These are phyloP conservation scores for Lyophyllum shimeji DNA, from an alignment of 768 basidiomycete genomes.

Conservation along the genomic window DNA sequence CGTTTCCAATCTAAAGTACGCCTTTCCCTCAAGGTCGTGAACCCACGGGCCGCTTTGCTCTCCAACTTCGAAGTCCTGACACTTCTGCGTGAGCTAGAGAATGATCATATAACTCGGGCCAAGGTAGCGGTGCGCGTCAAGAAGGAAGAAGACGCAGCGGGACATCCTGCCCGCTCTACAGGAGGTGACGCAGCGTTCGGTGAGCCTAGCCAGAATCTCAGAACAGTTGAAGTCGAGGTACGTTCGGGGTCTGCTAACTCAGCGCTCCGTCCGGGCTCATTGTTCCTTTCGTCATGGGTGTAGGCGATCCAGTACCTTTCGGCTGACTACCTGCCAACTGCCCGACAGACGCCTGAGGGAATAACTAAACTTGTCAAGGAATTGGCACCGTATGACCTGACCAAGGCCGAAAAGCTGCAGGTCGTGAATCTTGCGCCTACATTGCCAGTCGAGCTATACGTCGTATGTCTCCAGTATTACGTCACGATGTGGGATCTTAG, in stretches of 20 bases:
- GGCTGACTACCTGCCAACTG: slow-evolving; percentile 69
- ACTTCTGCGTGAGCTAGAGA: slow-evolving; percentile 75
- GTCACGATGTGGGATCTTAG: not conserved
- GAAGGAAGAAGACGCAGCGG: slow-evolving; percentile 69
- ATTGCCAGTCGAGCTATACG: slow-evolving; percentile 82
- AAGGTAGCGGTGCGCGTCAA: slow-evolving; percentile 73
- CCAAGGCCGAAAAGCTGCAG: slow-evolving; percentile 91
- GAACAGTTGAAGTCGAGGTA: slow-evolving; percentile 87
- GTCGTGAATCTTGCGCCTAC: slow-evolving; percentile 89
- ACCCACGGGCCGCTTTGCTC: slow-evolving; percentile 74
- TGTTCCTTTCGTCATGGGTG: not conserved
- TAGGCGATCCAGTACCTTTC: slow-evolving; percentile 88
- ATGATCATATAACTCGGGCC: slow-evolving; percentile 66
- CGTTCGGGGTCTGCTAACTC: slow-evolving; percentile 12
- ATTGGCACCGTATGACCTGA: slow-evolving; percentile 70
- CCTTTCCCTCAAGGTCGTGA: slow-evolving; percentile 53
- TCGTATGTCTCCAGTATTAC: slow-evolving; percentile 50
- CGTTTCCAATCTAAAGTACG: no score
- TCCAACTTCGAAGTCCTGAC: slow-evolving; percentile 86
- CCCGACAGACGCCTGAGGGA: slow-evolving; percentile 60
- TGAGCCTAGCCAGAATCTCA: slow-evolving; percentile 75
- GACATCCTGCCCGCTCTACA: slow-evolving; percentile 13
- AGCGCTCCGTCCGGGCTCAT: not conserved
- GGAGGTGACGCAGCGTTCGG: slow-evolving; percentile 11
- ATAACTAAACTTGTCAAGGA: slow-evolving; percentile 65